Evolutionary conservation across 208 protist species (phyloP).

Genomic region (Zelonia costaricensis): DNA sequence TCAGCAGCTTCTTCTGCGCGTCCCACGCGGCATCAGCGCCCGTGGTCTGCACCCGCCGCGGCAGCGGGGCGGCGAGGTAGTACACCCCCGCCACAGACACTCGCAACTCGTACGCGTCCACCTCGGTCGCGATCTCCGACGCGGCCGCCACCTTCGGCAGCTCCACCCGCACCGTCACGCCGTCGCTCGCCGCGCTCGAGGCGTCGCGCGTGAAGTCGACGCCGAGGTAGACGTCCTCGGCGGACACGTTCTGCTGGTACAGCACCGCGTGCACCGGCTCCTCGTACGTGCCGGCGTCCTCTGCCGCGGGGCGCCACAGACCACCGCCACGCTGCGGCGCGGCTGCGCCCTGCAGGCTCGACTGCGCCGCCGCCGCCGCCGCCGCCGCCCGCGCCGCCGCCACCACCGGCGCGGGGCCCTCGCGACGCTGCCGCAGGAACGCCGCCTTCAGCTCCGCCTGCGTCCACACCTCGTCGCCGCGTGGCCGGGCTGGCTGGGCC

Average conservation of each 20-base stretch:
- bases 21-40: slow-evolving; percentile 76
- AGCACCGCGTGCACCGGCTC: slow-evolving; percentile 76
- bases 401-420: slow-evolving; percentile 18
- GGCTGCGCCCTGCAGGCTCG: slow-evolving; percentile 3
- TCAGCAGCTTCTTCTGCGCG: slow-evolving; percentile 48
- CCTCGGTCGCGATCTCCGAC: slow-evolving; percentile 55
- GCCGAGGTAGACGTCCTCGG: slow-evolving; percentile 87
- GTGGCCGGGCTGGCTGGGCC: slow-evolving; percentile 28
- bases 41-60: slow-evolving; percentile 50
- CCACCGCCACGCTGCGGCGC: neutral
- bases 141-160: slow-evolving; percentile 51
- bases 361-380: slow-evolving; percentile 1
- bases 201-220: slow-evolving; percentile 69
- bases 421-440: slow-evolving; percentile 15
- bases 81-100: slow-evolving; percentile 57
- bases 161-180: slow-evolving; percentile 75
- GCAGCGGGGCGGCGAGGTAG: slow-evolving; percentile 64
- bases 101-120: slow-evolving; percentile 64
- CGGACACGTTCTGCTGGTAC: slow-evolving; percentile 74
- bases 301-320: slow-evolving; percentile 22
- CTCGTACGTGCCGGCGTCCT: slow-evolving; percentile 16
- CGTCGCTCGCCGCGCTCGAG: slow-evolving; percentile 55
- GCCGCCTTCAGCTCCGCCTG: slow-evolving; percentile 65
- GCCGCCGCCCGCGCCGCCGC: slow-evolving; percentile 11
- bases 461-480: slow-evolving; percentile 83